These are phyloP conservation scores for Ilex paraguariensis DNA, from an alignment of 305 asterid species.

Conservation along the genomic window DNA sequence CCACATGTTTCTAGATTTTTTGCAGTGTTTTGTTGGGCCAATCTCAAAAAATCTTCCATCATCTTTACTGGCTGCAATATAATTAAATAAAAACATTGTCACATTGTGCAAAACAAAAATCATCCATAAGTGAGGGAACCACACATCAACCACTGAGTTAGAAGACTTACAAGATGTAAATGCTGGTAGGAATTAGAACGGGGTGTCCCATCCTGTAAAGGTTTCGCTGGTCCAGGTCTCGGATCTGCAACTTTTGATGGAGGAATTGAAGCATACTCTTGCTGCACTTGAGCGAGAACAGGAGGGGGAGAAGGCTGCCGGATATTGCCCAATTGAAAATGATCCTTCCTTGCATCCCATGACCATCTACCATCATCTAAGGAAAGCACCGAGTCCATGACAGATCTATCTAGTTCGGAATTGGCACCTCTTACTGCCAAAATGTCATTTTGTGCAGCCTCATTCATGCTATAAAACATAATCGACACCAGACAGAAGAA, in stretches of 20 bases:
- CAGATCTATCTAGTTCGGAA: conserved; percentile 42
- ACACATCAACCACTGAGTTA: conserved; percentile 11
- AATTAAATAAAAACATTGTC: conserved; percentile 22
- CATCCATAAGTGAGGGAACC: neutral
- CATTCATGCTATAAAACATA: conserved; percentile 57
- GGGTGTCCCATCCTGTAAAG: conserved; percentile 51
- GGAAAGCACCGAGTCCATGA: conserved; percentile 83
- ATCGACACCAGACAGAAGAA: conserved; percentile 30
- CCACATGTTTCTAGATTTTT: conserved; percentile 93
- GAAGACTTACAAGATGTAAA: conserved; percentile 84
- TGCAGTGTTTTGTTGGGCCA: conserved; percentile 73
- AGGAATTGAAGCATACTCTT: conserved; percentile 62
- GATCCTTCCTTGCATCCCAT: conserved; percentile 37
- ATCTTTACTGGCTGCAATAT: conserved; percentile 81
- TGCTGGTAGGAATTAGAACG: conserved; percentile 73
- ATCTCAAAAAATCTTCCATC: conserved; percentile 88
- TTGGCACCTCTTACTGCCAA: conserved; percentile 29
- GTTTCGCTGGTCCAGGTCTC: conserved; percentile 84
- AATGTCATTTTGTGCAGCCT: conserved; percentile 47
- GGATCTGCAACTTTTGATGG: conserved; percentile 97
- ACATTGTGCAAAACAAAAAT: conserved; percentile 6
- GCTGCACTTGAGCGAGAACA: conserved; percentile 86
- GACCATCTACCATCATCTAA: conserved; percentile 91
- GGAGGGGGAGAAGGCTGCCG: conserved; percentile 98
- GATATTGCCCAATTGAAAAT: conserved; percentile 47